These are phyloP conservation scores for Cyphellophora attinorum DNA, from an alignment of 2,329 filamentous ascomycete species.

Conservation along the genomic window DNA sequence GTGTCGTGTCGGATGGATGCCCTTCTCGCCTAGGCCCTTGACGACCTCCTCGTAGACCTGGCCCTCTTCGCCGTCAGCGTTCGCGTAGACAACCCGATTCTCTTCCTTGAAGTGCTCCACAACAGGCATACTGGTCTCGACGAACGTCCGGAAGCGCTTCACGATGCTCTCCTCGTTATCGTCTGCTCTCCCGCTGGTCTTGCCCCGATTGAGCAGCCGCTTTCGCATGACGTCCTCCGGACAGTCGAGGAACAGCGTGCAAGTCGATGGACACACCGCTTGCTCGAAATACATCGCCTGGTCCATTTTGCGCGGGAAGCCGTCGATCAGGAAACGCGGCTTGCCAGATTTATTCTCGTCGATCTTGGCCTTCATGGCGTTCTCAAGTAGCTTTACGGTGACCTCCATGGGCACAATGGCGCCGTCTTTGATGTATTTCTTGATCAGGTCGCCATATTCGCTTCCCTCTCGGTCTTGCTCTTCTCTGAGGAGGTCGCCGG, in stretches of 20 bases:
- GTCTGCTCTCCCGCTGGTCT: slow-evolving; percentile 84
- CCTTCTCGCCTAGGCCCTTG: slow-evolving; percentile 35
- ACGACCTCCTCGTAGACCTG: slow-evolving; percentile 51
- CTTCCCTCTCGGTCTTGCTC: slow-evolving; percentile 82
- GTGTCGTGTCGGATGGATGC: slow-evolving; percentile 20
- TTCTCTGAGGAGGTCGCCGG: slow-evolving; percentile 84
- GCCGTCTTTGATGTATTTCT: slow-evolving; percentile 85
- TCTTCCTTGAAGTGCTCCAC: slow-evolving; percentile 73
- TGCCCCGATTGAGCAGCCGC: slow-evolving; percentile 75
- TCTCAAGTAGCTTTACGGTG: slow-evolving; percentile 85
- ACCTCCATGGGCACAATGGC: slow-evolving; percentile 99
- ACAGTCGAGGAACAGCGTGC: slow-evolving; percentile 92
- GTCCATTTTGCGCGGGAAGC: slow-evolving; percentile 95
- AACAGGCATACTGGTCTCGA: slow-evolving; percentile 96
- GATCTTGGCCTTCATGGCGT: slow-evolving; percentile 73
- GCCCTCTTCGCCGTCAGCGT: slow-evolving; percentile 59
- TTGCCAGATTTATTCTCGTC: slow-evolving; percentile 39
- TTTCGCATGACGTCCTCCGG: slow-evolving; percentile 80
- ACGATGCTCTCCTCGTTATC: slow-evolving; percentile 93
- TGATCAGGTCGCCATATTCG: slow-evolving; percentile 88
- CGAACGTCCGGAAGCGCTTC: slow-evolving; percentile 90
- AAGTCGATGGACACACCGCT: slow-evolving; percentile 69
- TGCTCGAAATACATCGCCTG: slow-evolving; percentile 92
- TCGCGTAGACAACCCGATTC: slow-evolving; percentile 70
- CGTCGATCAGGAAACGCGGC: slow-evolving; percentile 65